Percentiles rank a stretch among this genome's conserved stretches.
These are phyloP conservation scores for Ophiocordyceps australis DNA, from an alignment of 2,329 filamentous ascomycete genomes.

Conservation along the genomic window DNA sequence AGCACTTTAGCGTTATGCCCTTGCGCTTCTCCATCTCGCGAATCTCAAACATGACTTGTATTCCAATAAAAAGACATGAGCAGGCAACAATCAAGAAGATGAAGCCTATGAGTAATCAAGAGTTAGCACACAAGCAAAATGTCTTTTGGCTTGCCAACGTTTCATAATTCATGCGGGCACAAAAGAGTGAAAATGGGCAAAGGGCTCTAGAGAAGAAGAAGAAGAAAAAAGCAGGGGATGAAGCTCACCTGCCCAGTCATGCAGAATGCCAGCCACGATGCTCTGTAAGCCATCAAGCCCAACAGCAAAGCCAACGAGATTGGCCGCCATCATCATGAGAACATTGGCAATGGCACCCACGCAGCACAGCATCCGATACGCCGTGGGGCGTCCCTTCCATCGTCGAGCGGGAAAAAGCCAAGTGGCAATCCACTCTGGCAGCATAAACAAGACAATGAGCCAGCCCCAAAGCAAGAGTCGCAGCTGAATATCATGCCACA, in stretches of 20 bases:
- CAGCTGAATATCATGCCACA: conserved; percentile 96
- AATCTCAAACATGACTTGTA: conserved; percentile 94
- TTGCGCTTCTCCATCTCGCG: conserved; percentile 67
- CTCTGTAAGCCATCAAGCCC: conserved; percentile 74
- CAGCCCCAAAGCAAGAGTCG: conserved; percentile 89
- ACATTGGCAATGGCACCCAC: conserved; percentile 69
- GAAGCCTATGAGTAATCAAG: conserved; percentile 30
- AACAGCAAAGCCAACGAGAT: conserved; percentile 86
- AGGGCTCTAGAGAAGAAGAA: too few species aligned
- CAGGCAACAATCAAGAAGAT: conserved; percentile 58
- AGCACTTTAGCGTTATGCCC: conserved; percentile 75
- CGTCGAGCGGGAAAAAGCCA: conserved; percentile 54
- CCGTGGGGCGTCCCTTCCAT: conserved; percentile 51
- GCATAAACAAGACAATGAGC: conserved; percentile 84
- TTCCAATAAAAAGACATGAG: conserved; percentile 60
- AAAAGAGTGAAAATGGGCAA: too few species aligned
- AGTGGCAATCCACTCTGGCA: conserved; percentile 64
- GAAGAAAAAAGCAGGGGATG: neutral
- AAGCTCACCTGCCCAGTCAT: conserved; percentile 46
- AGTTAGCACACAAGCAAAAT: too few species aligned
- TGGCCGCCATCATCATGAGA: conserved; percentile 90
- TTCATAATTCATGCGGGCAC: too few species aligned
- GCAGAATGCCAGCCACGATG: conserved; percentile 57
- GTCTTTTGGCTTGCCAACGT: too few species aligned
- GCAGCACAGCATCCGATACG: conserved; percentile 66